Evolutionary conservation across 352 stramenopile genomes (phyloP).

Genomic region (Aphanomyces invadans): DNA sequence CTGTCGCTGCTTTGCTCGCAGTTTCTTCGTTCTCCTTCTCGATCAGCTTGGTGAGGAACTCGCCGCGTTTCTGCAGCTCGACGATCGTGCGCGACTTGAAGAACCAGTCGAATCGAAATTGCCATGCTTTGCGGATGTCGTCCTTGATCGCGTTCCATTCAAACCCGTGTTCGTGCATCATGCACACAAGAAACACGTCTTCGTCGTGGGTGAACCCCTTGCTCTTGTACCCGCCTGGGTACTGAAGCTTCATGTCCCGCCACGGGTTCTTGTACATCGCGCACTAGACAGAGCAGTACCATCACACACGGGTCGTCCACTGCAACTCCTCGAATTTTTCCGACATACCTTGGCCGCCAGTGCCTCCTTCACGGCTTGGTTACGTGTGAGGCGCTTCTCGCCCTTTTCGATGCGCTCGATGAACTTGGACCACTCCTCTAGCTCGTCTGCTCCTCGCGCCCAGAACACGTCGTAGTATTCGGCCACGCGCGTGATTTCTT

Average conservation of each 20-base stretch:
- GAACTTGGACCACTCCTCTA: slow-evolving; percentile 88
- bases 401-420: slow-evolving; percentile 96
- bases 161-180: slow-evolving; percentile 97
- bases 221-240: slow-evolving; percentile 88
- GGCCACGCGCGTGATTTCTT: slow-evolving; percentile 87
- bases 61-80: slow-evolving; percentile 96
- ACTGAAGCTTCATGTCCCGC: slow-evolving; percentile 82
- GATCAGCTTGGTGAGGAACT: slow-evolving; percentile 93
- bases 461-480: slow-evolving; percentile 96
- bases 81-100: slow-evolving; percentile 96
- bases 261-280: slow-evolving; percentile 91
- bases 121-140: slow-evolving; percentile 96
- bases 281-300: slow-evolving; percentile 29
- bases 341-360: slow-evolving; percentile 95
- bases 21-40: slow-evolving; percentile 90
- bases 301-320: neutral
- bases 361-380: slow-evolving; percentile 93
- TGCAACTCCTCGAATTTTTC: neutral
- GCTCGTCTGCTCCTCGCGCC: slow-evolving; percentile 84
- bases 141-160: slow-evolving; percentile 96
- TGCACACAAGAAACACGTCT: slow-evolving; percentile 97
- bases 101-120: slow-evolving; percentile 99
- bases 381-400: slow-evolving; percentile 93
- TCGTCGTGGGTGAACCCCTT: slow-evolving; percentile 95
- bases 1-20: slow-evolving; percentile 59